These are phyloP conservation scores for Logfia minima DNA, from an alignment of 129 eudicot genomes.

Conservation along the genomic window DNA sequence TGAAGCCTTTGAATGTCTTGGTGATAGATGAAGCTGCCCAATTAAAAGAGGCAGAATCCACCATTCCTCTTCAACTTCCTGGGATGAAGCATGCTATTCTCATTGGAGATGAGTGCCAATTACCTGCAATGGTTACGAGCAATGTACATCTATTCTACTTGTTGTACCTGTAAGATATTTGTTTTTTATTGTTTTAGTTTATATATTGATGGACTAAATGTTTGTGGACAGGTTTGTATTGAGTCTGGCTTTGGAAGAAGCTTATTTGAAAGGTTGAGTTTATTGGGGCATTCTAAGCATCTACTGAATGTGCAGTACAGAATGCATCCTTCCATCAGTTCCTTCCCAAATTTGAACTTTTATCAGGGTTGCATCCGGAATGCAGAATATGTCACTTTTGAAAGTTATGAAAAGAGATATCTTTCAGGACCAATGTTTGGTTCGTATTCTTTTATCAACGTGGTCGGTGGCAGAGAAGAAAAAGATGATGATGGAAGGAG, in stretches of 20 bases:
- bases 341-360: constrained; percentile 43
- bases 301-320: constrained; percentile 47
- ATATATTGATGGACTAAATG: background rate
- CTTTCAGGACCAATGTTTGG: constrained; percentile 53
- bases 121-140: constrained; percentile 60
- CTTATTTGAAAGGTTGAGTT: constrained; percentile 47
- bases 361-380: constrained; percentile 40
- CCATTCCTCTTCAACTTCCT: constrained; percentile 46
- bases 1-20: constrained; percentile 35
- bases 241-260: constrained; percentile 53
- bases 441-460: constrained; percentile 52
- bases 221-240: constrained; percentile 27
- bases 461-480: constrained; percentile 60
- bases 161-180: background rate
- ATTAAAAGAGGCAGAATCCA: constrained; percentile 54
- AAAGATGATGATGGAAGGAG: constrained; percentile 50
- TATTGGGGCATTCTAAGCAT: constrained; percentile 46
- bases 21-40: constrained; percentile 68
- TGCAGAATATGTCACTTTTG: constrained; percentile 37
- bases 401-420: constrained; percentile 35
- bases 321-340: constrained; percentile 59
- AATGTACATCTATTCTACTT: constrained; percentile 26
- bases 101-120: constrained; percentile 60
- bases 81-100: constrained; percentile 49
- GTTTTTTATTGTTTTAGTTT: background rate